Evolutionary conservation across 495 filamentous ascomycete species (phyloP).

Genomic region (Glutinoglossum americanum): DNA sequence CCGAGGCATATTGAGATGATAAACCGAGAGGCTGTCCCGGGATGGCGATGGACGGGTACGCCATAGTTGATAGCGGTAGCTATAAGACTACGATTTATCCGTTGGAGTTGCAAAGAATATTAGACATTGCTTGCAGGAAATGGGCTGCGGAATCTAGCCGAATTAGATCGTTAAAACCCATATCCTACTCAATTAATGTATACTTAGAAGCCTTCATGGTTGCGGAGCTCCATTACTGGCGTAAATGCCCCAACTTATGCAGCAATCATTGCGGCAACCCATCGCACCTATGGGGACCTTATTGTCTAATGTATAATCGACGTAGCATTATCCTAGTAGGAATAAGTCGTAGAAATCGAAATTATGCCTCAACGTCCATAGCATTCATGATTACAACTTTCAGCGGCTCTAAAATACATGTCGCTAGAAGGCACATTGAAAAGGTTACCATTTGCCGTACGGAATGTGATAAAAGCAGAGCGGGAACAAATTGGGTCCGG

Average conservation of each 20-base stretch:
- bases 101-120: background rate
- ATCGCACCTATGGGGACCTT: too few relatives aligned
- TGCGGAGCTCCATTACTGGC: too few relatives aligned
- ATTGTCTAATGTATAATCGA: too few relatives aligned
- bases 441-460: background rate
- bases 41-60: conserved; percentile 16
- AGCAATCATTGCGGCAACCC: too few relatives aligned
- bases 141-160: too few relatives aligned
- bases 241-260: too few relatives aligned
- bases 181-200: too few relatives aligned
- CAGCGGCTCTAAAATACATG: conserved; percentile 1
- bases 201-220: too few relatives aligned
- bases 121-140: background rate
- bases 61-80: background rate
- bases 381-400: conserved; percentile 1
- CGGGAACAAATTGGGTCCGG: background rate
- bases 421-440: background rate
- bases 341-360: too few relatives aligned
- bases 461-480: background rate
- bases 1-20: conserved; percentile 37
- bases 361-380: background rate
- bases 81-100: background rate
- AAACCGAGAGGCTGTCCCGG: conserved; percentile 66
- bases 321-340: too few relatives aligned
- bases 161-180: too few relatives aligned